Base-by-base conservation (phyloP, 495 filamentous ascomycete genomes). In the Glarea lozoyensis region DNA sequence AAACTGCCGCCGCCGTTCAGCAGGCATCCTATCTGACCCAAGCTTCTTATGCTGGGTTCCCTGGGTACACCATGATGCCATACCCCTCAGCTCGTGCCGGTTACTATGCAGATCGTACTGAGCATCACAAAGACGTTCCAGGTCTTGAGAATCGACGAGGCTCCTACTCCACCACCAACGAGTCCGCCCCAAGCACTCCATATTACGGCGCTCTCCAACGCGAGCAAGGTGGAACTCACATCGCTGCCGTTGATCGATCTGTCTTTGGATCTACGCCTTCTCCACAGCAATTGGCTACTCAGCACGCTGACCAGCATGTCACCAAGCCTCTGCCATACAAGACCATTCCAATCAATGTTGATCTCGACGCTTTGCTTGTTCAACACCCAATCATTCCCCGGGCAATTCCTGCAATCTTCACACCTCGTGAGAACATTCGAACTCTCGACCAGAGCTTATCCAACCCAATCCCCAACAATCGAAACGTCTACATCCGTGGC, bases 401-500 rank as follows among this genome's bases (percentile, higher is more conserved):
- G 23, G 88, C 93, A 16, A 84, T 98, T 37, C 88, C 88, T 17
- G 87, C 88, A 11, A 76, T 85, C 52, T 88, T 82, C 66, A 83
- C 81, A 33, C 77, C 74, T 54, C 80, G 67, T 41, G 78, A 76
- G 55, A 86, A 72, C 63, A 71, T 82, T 58, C 82, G 81, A 72
- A 86, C 85, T 23, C 76, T 95, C 22, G 86, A 89, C 48, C 87
- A 94, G 63, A 88, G 87, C 53, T 69, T 97, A 36, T 84, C 93
- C 60, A 97, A 97, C 52, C 82, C 84, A 27, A 85, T 75, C 77
- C 57, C 83, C 66, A 53, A 89, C 75, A 69, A 97, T 75, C 68
- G 70, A 37, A 99, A 99, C 52, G 90, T 99, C 48, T 99, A 99
- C 66, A 94, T 99, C 46, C 83, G 92, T 40, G 92, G 92, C 12